These are phyloP conservation scores for Aleurites moluccanus DNA, from an alignment of 441 rosid species.

Conservation along the genomic window DNA sequence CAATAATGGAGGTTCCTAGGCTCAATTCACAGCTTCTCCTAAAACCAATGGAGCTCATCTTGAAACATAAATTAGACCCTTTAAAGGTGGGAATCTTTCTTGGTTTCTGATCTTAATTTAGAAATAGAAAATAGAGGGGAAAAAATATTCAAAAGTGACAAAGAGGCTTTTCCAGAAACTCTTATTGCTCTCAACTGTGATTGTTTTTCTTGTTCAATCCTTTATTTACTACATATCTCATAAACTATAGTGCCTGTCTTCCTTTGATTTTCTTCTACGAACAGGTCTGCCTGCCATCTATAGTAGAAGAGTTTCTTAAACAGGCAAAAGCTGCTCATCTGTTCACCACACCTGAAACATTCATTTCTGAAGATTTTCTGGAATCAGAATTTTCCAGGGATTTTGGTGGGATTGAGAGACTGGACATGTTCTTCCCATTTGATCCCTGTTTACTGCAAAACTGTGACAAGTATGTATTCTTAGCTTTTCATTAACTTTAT, in stretches of 20 bases:
- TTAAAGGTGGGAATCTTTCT: constrained; percentile 46
- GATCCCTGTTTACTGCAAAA: constrained; percentile 79
- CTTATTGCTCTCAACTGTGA: background rate
- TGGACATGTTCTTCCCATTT: constrained; percentile 89
- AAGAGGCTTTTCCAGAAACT: background rate
- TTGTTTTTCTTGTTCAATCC: background rate
- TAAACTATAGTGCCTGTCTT: background rate
- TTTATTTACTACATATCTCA: background rate
- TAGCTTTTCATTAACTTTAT: constrained; percentile 1
- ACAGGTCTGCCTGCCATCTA: constrained; percentile 85
- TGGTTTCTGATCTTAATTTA: background rate
- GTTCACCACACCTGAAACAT: constrained; percentile 51
- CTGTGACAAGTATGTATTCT: constrained; percentile 55
- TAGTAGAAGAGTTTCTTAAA: constrained; percentile 74
- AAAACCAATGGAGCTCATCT: constrained; percentile 59
- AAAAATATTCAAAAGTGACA: background rate
- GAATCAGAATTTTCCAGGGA: constrained; percentile 70
- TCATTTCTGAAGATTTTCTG: constrained; percentile 46
- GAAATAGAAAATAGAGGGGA: background rate
- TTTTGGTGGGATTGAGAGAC: constrained; percentile 82
- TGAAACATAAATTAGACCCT: constrained; percentile 64
- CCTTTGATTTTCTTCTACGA: constrained; percentile 6
- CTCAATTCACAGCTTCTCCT: constrained; percentile 54
- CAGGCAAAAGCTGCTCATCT: constrained; percentile 79
- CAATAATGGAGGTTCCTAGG: constrained; percentile 60